A percentile compares a stretch with the other conserved stretches of the same genome.
Evolutionary conservation across 768 basidiomycete species (phyloP).

Genomic region (Mycena kentingensis): DNA sequence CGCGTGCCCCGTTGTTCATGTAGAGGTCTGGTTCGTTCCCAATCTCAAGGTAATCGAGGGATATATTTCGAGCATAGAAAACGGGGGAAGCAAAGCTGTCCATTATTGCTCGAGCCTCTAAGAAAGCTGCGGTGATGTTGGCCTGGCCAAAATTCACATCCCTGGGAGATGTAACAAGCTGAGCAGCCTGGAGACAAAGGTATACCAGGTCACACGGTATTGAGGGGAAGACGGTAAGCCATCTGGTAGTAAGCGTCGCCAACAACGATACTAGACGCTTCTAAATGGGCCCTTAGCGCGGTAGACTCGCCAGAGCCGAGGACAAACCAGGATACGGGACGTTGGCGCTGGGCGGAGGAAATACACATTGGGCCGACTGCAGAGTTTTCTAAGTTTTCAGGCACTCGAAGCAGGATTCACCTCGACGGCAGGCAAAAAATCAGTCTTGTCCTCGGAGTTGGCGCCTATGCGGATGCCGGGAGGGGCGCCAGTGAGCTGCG

Average conservation of each 20-base stretch:
- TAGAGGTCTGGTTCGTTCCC: conserved; percentile 67
- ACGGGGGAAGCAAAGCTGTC: conserved; percentile 46
- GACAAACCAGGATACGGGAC: conserved; percentile 54
- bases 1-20: conserved; percentile 42
- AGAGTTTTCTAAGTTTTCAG: neutral
- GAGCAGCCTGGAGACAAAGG: neutral
- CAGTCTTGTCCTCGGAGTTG: conserved; percentile 58
- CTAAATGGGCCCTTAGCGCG: conserved; percentile 23
- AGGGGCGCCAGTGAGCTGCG: conserved; percentile 50
- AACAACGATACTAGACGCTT: conserved; percentile 60
- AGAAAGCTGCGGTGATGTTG: conserved; percentile 51
- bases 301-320: neutral
- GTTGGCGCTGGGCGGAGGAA: conserved; percentile 48
- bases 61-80: conserved; percentile 42
- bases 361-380: conserved; percentile 50
- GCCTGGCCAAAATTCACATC: conserved; percentile 60
- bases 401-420: neutral
- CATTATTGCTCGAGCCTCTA: conserved; percentile 49
- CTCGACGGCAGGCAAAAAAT: conserved; percentile 48
- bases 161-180: too few species aligned
- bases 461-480: conserved; percentile 64
- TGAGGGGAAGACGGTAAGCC: conserved; percentile 54
- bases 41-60: conserved; percentile 57
- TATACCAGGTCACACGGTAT: conserved; percentile 57
- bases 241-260: conserved; percentile 58